Evolutionary conservation across 345 rosid species (phyloP).

Genomic region (Citrus hindsii): DNA sequence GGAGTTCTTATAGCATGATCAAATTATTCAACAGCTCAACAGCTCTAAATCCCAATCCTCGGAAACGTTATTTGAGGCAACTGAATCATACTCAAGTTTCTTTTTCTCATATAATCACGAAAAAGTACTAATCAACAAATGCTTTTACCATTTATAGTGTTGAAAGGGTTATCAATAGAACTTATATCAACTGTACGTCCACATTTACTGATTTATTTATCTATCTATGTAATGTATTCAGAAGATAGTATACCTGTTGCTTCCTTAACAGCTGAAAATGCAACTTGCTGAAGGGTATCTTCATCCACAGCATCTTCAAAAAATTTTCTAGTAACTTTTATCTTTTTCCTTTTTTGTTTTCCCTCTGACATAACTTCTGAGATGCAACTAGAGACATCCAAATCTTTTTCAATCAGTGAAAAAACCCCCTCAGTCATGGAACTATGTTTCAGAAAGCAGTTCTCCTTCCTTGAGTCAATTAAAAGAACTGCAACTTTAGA

Average conservation of each 20-base stretch:
- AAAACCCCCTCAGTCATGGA: conserved; percentile 59
- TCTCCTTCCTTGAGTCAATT: conserved; percentile 50
- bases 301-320: conserved; percentile 33
- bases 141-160: background rate
- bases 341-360: conserved; percentile 32
- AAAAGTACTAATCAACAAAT: background rate
- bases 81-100: background rate
- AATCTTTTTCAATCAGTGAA: conserved; percentile 66
- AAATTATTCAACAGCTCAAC: background rate
- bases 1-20: background rate
- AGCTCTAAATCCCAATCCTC: background rate
- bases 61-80: background rate
- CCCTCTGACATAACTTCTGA: conserved; percentile 18
- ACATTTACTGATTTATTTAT: background rate
- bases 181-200: background rate
- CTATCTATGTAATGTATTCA: background rate
- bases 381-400: conserved; percentile 22
- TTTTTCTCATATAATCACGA: background rate
- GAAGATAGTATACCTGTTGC: conserved; percentile 35
- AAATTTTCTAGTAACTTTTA: conserved; percentile 23
- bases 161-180: background rate
- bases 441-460: conserved; percentile 49
- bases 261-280: conserved; percentile 63
- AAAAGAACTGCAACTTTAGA: conserved; percentile 56
- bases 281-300: conserved; percentile 36